Percentiles rank a stretch among this genome's conserved stretches.
These are phyloP conservation scores for Hypoxylon sp. DNA, from an alignment of 2,329 filamentous ascomycete species.

Conservation along the genomic window DNA sequence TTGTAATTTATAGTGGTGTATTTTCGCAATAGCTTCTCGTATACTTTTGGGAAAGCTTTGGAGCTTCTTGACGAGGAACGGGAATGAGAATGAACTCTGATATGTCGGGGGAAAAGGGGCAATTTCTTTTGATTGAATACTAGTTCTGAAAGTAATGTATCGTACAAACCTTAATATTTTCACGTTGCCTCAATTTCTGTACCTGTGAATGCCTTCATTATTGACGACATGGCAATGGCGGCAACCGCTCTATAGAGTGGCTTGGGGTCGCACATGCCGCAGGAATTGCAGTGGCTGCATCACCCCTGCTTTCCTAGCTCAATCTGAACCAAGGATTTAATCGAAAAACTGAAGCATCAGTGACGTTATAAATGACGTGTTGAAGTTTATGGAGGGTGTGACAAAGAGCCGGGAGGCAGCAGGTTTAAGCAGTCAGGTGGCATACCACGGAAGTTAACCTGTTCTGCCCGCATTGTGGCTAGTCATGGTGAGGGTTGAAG, in stretches of 20 bases:
- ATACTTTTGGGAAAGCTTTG: background rate
- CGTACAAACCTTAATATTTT: background rate
- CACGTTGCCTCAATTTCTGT: background rate
- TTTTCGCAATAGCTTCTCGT: background rate
- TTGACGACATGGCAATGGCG: background rate
- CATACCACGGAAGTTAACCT: background rate
- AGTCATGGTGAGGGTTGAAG: background rate
- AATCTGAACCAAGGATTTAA: constrained; percentile 10
- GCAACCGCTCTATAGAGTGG: background rate
- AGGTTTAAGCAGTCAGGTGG: background rate
- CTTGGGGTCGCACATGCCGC: background rate
- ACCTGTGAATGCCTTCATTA: constrained; percentile 11
- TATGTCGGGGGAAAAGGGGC: constrained; percentile 10
- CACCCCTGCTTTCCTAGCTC: background rate
- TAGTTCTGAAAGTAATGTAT: constrained; percentile 2
- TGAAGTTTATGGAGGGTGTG: constrained; percentile 35
- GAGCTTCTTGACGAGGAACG: background rate
- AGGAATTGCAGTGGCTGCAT: background rate
- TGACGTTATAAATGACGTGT: constrained; percentile 47
- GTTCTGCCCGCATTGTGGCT: background rate
- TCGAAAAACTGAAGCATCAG: constrained; percentile 14
- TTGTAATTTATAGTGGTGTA: background rate
- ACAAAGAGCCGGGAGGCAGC: constrained; percentile 13
- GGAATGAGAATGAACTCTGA: constrained; percentile 4
- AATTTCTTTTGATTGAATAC: too few species aligned